These are phyloP conservation scores for Exophiala sp. DNA, from an alignment of 2,329 filamentous ascomycete species.

Conservation along the genomic window DNA sequence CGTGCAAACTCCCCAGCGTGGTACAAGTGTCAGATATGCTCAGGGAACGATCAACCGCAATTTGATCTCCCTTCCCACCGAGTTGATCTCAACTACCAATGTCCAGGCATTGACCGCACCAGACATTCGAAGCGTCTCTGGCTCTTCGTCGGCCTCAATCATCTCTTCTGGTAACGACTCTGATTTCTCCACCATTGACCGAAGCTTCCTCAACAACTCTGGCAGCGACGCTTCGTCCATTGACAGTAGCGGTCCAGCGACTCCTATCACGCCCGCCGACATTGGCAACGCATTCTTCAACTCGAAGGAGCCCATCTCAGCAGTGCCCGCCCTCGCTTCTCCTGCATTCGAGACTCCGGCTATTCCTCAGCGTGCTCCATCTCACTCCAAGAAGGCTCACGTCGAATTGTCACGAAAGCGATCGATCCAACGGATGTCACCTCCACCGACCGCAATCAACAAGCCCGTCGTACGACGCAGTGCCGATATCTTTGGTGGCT, in stretches of 20 bases:
- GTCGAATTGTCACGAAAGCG: slow-evolving; percentile 69
- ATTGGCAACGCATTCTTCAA: slow-evolving; percentile 56
- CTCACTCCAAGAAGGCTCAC: slow-evolving; percentile 84
- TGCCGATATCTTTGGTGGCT: slow-evolving; percentile 36
- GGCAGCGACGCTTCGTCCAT: slow-evolving; percentile 44
- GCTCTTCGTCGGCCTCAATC: slow-evolving; percentile 50
- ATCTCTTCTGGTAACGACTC: slow-evolving; percentile 61
- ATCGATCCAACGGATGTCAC: slow-evolving; percentile 55
- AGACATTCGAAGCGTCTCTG: slow-evolving; percentile 57
- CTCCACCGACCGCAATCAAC: slow-evolving; percentile 38
- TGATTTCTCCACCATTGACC: slow-evolving; percentile 49
- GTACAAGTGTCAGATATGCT: slow-evolving; percentile 43
- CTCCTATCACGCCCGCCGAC: slow-evolving; percentile 51
- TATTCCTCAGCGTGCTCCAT: slow-evolving; percentile 74
- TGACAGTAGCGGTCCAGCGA: slow-evolving; percentile 35
- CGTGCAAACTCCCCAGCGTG: slow-evolving; percentile 38
- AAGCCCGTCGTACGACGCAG: slow-evolving; percentile 32
- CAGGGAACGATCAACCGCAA: slow-evolving; percentile 45
- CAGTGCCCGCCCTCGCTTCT: slow-evolving; percentile 53
- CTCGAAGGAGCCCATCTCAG: slow-evolving; percentile 64
- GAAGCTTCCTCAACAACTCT: slow-evolving; percentile 47
- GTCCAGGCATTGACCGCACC: slow-evolving; percentile 94
- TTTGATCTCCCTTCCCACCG: slow-evolving; percentile 77
- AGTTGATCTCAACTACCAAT: slow-evolving; percentile 90
- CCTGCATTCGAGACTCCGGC: slow-evolving; percentile 55